phyloP scores from a whole-genome alignment of 768 basidiomycete species.

The Tylopilus felleus region DNA sequence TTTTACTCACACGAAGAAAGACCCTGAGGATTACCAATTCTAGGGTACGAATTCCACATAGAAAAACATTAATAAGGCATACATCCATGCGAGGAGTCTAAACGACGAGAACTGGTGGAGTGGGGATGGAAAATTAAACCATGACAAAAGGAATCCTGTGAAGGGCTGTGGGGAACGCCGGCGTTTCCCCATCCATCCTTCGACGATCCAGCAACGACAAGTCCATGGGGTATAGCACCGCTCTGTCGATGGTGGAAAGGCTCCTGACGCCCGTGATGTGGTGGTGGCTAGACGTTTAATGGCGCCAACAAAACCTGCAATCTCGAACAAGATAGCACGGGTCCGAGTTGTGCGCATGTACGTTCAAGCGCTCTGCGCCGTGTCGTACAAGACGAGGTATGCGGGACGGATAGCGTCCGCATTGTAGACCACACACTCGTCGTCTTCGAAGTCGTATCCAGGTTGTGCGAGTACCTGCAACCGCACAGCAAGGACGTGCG shows the following conservation, averaged over 20 bases:
- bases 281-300: background rate
- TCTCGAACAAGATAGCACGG: background rate
- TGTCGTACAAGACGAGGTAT: conserved; percentile 24
- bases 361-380: background rate
- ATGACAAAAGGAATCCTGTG: no score
- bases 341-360: background rate
- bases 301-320: background rate
- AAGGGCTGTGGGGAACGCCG: background rate
- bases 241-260: background rate
- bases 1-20: no score
- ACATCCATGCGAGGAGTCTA: no score
- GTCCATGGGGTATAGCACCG: background rate
- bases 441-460: conserved; percentile 13
- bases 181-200: background rate
- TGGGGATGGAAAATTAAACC: background rate
- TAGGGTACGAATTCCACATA: no score
- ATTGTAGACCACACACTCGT: conserved; percentile 27
- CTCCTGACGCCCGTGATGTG: background rate
- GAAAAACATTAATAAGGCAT: no score
- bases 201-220: background rate
- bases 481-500: no score
- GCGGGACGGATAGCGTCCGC: conserved; percentile 23
- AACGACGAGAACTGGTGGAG: no score
- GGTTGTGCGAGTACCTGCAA: conserved; percentile 17
- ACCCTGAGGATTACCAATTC: no score